A percentile compares a stretch with the other conserved stretches of the same genome.
These are phyloP conservation scores for Ophiocordyceps camponoti-floridani DNA, from an alignment of 2,329 filamentous ascomycete species.

Conservation along the genomic window DNA sequence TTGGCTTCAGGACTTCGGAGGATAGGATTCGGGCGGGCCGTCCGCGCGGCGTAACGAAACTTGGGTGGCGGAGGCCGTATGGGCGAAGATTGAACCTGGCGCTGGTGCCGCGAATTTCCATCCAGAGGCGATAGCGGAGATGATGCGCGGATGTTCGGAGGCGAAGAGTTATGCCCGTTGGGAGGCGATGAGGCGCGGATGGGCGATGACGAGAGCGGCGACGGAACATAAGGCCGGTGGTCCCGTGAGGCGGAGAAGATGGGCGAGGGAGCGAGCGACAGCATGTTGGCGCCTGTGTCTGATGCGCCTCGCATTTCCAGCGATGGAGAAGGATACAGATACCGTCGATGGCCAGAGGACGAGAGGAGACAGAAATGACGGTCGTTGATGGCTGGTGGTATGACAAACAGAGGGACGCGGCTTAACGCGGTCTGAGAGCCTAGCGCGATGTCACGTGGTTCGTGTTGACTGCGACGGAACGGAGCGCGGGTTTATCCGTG, in stretches of 20 bases:
- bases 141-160: slow-evolving; percentile 36
- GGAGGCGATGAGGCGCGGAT: slow-evolving; percentile 29
- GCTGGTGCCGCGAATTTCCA: slow-evolving; percentile 20
- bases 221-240: slow-evolving; percentile 29
- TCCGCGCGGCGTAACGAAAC: slow-evolving; percentile 34
- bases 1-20: slow-evolving; percentile 41
- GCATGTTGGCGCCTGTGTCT: slow-evolving; percentile 14
- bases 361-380: not conserved
- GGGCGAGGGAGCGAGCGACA: slow-evolving; percentile 23
- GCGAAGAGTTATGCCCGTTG: slow-evolving; percentile 18
- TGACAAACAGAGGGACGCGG: not conserved
- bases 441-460: not conserved
- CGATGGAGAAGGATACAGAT: not conserved
- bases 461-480: not conserved
- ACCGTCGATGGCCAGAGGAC: not conserved
- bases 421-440: not conserved
- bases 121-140: slow-evolving; percentile 26
- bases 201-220: slow-evolving; percentile 41
- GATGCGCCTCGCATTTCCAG: slow-evolving; percentile 8
- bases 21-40: slow-evolving; percentile 44
- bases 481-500: too few species aligned
- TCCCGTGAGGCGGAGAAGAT: slow-evolving; percentile 25
- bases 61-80: slow-evolving; percentile 17
- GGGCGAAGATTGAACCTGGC: slow-evolving; percentile 26
- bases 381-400: not conserved